Evolutionary conservation across 768 basidiomycete species (phyloP), one percentile per base, ranked within the genome.

Genomic region (Chlorophyllum brunneum): DNA sequence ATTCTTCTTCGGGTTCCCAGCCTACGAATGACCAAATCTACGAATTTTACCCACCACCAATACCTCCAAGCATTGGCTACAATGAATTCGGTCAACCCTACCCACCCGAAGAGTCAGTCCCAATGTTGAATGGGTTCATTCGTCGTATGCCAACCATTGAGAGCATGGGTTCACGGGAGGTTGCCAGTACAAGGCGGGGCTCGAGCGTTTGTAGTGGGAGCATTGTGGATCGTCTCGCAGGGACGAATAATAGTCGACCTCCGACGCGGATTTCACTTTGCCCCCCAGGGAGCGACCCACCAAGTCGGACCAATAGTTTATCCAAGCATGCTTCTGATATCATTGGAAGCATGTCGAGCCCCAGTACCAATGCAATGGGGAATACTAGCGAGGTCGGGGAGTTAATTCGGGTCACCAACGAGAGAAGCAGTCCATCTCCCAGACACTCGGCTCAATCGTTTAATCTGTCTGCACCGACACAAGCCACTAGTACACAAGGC

Each of bases 81-180:
- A 74, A 79, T 60, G 78, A 79, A 56, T 77, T 76, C 42, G 76
- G 74, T 2, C 63, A 67, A 22, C 74, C 74, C 2, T 75, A 75
- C 58, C 70, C 70, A 16, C 70, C 74, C 18, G 79, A 79, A 33
- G 74, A 77, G 51, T 73, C 77, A 48, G 70, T 88, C 26, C 75
- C 75, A 5, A 74, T 90, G 43, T 69, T 91, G 50, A 85, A 86
- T 48, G 73, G 77, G 20, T 79, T 73, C 59, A 75, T 90, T 38
- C 74, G 78, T 46, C 84, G 88, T 33, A 88, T 91, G 88, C 83
- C 86, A 16, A 90, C 88, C 24, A 90, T 90, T 55, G 86, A 89
- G 63, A 83, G 81, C 37, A 74, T 89, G 64, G 87, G 86, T 34
- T 86, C 83, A 15, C 75, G 79, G 45, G 88, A 91, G 55, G 54